These are phyloP conservation scores for Globisporangium alternatum DNA, from an alignment of 352 stramenopile species.

Conservation along the genomic window DNA sequence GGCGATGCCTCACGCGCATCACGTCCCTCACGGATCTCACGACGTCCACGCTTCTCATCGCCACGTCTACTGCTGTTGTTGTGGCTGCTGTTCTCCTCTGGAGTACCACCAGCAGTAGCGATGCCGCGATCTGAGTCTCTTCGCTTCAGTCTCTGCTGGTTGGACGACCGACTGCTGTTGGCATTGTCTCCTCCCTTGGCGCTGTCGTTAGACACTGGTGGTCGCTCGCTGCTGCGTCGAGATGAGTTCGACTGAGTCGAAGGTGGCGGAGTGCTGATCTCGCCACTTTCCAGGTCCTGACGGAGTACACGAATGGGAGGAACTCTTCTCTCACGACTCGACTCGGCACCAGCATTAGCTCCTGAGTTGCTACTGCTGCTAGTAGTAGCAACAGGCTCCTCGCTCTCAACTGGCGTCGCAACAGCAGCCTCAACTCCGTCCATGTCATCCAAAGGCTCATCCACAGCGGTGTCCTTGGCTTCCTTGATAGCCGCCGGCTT, in stretches of 20 bases:
- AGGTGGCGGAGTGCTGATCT: slow-evolving; percentile 31
- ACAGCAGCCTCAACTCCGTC: background rate
- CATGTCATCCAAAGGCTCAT: slow-evolving; percentile 1
- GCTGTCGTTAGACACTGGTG: slow-evolving; percentile 1
- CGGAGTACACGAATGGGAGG: slow-evolving; percentile 25
- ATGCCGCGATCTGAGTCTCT: slow-evolving; percentile 26
- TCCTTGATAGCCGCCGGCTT: slow-evolving; percentile 23
- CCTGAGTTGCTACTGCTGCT: background rate
- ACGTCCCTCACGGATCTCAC: slow-evolving; percentile 21
- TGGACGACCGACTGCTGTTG: slow-evolving; percentile 2
- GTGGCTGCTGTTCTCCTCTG: slow-evolving; percentile 3
- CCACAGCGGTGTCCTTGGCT: slow-evolving; percentile 21
- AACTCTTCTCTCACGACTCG: slow-evolving; percentile 9
- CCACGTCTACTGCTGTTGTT: slow-evolving; percentile 22
- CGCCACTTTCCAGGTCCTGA: slow-evolving; percentile 47
- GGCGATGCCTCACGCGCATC: slow-evolving; percentile 30
- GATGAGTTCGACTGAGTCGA: background rate
- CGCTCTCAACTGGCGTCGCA: background rate
- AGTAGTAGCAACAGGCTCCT: background rate
- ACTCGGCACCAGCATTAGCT: slow-evolving; percentile 10
- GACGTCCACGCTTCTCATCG: slow-evolving; percentile 33
- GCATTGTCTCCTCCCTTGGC: background rate
- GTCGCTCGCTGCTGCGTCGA: slow-evolving; percentile 14
- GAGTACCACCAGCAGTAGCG: background rate
- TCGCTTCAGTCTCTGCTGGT: slow-evolving; percentile 15